Evolutionary conservation across 2,329 filamentous ascomycete genomes (phyloP).

Genomic region (Cercospora zeina): DNA sequence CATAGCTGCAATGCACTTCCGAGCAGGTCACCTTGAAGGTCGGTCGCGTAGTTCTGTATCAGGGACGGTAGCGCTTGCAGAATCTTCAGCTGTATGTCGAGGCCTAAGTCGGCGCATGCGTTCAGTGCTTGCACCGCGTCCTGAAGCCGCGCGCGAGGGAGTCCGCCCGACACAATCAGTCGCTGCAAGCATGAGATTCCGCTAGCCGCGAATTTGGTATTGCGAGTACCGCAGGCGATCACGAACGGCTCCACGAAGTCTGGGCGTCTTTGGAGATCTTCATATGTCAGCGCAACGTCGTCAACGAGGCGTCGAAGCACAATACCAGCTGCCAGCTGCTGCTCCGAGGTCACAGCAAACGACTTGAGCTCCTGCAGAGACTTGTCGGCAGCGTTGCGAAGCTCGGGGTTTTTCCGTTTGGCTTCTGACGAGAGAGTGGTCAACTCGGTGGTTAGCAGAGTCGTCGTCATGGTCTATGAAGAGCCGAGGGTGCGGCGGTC

Average conservation of each 20-base stretch:
- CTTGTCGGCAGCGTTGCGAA: constrained; percentile 88
- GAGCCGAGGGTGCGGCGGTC: background rate
- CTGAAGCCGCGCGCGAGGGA: constrained; percentile 75
- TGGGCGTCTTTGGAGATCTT: constrained; percentile 78
- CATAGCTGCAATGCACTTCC: constrained; percentile 85
- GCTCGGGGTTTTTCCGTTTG: constrained; percentile 88
- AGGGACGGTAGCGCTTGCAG: constrained; percentile 87
- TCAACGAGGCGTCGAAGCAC: background rate
- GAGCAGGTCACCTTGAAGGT: constrained; percentile 77
- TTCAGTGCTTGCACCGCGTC: constrained; percentile 86
- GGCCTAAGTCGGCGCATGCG: constrained; percentile 69
- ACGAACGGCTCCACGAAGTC: constrained; percentile 93
- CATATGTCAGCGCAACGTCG: constrained; percentile 34
- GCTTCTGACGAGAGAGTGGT: constrained; percentile 60
- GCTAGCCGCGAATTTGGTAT: constrained; percentile 84
- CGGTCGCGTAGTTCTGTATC: constrained; percentile 82
- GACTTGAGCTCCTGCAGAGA: constrained; percentile 85
- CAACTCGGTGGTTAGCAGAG: constrained; percentile 38
- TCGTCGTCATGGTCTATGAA: constrained; percentile 34
- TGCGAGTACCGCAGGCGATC: constrained; percentile 85
- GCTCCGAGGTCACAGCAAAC: constrained; percentile 71
- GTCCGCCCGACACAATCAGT: constrained; percentile 72
- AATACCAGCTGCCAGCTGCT: constrained; percentile 69
- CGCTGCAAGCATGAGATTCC: constrained; percentile 74
- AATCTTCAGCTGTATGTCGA: constrained; percentile 95